These are phyloP conservation scores for Catharanthus roseus DNA, from an alignment of 257 asterid genomes.

Conservation along the genomic window DNA sequence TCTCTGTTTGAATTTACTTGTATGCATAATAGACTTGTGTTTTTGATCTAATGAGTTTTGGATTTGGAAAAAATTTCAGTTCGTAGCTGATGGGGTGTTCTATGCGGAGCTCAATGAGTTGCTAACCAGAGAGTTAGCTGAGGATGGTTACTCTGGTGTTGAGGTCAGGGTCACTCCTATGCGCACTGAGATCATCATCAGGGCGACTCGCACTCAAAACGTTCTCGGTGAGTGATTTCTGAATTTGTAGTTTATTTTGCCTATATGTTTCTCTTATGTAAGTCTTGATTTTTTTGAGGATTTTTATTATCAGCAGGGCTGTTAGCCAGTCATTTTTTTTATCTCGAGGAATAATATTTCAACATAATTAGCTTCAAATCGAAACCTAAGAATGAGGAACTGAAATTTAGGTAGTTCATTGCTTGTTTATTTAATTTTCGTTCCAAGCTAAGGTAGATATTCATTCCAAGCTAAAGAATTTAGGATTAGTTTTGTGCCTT, in stretches of 20 bases:
- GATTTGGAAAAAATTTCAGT: constrained; percentile 22
- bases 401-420: neutral
- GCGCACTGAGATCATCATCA: constrained; percentile 75
- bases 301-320: too few species aligned
- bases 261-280: neutral
- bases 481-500: neutral
- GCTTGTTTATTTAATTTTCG: neutral
- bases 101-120: constrained; percentile 66
- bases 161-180: constrained; percentile 79
- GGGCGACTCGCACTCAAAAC: constrained; percentile 77
- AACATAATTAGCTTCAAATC: neutral
- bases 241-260: neutral
- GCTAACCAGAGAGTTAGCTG: constrained; percentile 56
- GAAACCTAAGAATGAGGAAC: neutral
- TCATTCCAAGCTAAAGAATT: neutral
- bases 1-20: neutral
- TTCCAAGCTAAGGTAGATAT: neutral
- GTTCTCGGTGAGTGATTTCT: constrained; percentile 43
- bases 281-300: neutral
- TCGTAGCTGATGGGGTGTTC: constrained; percentile 71
- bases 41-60: neutral
- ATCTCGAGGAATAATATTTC: too few species aligned
- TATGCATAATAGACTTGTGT: neutral
- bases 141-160: constrained; percentile 75
- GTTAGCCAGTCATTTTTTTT: too few species aligned